Evolutionary conservation across 2,329 filamentous ascomycete species (phyloP).

Genomic region (Byssothecium circinans): DNA sequence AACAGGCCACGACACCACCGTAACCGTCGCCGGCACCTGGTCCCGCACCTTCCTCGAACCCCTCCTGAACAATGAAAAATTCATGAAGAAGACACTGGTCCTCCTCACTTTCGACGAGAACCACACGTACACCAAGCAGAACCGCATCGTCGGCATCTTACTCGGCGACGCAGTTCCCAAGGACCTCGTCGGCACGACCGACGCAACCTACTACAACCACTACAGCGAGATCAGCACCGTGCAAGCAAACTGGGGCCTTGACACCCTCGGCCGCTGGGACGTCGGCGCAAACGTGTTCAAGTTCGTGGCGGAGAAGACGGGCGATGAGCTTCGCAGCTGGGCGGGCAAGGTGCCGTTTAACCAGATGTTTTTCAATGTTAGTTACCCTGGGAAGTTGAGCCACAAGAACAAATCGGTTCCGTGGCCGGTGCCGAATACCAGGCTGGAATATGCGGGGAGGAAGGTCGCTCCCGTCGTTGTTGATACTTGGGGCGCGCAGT

Average conservation of each 20-base stretch:
- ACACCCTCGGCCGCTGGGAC: slow-evolving; percentile 52
- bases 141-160: slow-evolving; percentile 70
- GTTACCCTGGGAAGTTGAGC: slow-evolving; percentile 37
- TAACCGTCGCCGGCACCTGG: slow-evolving; percentile 71
- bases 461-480: slow-evolving; percentile 28
- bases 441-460: slow-evolving; percentile 29
- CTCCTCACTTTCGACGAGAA: slow-evolving; percentile 80
- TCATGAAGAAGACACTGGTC: slow-evolving; percentile 75
- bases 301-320: slow-evolving; percentile 32
- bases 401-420: slow-evolving; percentile 29
- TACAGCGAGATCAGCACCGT: slow-evolving; percentile 50
- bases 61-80: slow-evolving; percentile 68
- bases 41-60: slow-evolving; percentile 68
- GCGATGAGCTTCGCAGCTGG: slow-evolving; percentile 27
- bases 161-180: slow-evolving; percentile 73
- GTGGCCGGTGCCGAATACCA: slow-evolving; percentile 34
- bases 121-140: slow-evolving; percentile 66
- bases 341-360: slow-evolving; percentile 28
- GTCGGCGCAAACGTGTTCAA: slow-evolving; percentile 52
- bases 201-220: slow-evolving; percentile 61
- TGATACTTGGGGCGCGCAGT: slow-evolving; percentile 26
- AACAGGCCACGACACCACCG: slow-evolving; percentile 64
- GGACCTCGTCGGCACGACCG: slow-evolving; percentile 66
- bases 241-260: slow-evolving; percentile 50
- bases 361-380: slow-evolving; percentile 37